These are phyloP conservation scores for Sphenostylis stenocarpa DNA, from an alignment of 306 rosid genomes.

Conservation along the genomic window DNA sequence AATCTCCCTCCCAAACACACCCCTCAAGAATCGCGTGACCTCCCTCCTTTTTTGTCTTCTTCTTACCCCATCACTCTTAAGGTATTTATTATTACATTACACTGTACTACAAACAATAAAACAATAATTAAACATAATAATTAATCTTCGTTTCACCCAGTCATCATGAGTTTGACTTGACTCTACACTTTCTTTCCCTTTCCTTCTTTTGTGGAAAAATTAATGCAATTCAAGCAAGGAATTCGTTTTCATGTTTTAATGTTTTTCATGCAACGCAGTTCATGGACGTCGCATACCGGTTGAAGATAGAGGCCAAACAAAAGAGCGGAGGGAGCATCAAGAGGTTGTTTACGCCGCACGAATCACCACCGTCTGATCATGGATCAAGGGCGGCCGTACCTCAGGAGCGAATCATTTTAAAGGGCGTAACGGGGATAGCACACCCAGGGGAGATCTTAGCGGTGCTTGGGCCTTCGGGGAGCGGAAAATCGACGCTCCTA, in stretches of 20 bases:
- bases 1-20: slow-evolving; percentile 15
- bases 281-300: slow-evolving; percentile 64
- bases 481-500: slow-evolving; percentile 86
- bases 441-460: slow-evolving; percentile 83
- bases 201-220: not conserved
- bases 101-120: not conserved
- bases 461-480: slow-evolving; percentile 84
- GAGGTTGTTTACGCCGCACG: slow-evolving; percentile 15
- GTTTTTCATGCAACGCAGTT: slow-evolving; percentile 76
- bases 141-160: not conserved
- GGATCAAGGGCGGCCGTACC: slow-evolving; percentile 21
- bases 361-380: slow-evolving; percentile 22
- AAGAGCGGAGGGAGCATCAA: slow-evolving; percentile 34
- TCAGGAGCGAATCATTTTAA: slow-evolving; percentile 58
- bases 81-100: slow-evolving; percentile 38
- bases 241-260: not conserved
- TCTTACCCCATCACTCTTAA: slow-evolving; percentile 73
- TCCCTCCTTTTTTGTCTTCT: slow-evolving; percentile 48
- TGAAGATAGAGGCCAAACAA: slow-evolving; percentile 47
- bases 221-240: not conserved
- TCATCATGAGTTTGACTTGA: not conserved
- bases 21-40: slow-evolving; percentile 46
- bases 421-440: slow-evolving; percentile 73
- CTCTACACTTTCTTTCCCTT: not conserved
- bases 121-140: slow-evolving; percentile 6